These are phyloP conservation scores for Boletus tylopilopsis DNA, from an alignment of 768 basidiomycete genomes.

Conservation along the genomic window DNA sequence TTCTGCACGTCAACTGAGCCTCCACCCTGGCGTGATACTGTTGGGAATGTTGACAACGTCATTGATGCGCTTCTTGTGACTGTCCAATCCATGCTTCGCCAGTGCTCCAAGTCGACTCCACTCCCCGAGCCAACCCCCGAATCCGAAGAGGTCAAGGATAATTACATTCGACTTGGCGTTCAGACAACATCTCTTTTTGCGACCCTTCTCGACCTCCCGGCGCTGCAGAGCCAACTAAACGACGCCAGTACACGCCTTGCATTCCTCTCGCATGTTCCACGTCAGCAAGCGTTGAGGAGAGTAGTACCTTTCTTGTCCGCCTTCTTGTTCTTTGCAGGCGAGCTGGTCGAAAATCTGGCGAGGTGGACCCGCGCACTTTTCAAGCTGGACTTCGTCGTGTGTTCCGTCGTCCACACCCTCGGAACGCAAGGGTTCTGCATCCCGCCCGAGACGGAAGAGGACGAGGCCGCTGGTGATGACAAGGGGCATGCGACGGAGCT, in stretches of 20 bases:
- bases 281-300: conserved; percentile 38
- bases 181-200: conserved; percentile 44
- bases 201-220: conserved; percentile 44
- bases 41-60: conserved; percentile 35
- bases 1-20: conserved; percentile 7
- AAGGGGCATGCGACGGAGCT: conserved; percentile 37
- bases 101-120: conserved; percentile 28
- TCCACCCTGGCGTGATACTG: neutral
- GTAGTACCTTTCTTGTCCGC: conserved; percentile 72
- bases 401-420: conserved; percentile 67
- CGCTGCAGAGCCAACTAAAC: conserved; percentile 40
- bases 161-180: conserved; percentile 51
- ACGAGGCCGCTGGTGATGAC: conserved; percentile 45
- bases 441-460: conserved; percentile 71
- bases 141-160: conserved; percentile 36
- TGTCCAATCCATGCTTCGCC: conserved; percentile 56
- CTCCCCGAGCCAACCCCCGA: conserved; percentile 8
- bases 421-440: conserved; percentile 90
- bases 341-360: conserved; percentile 53
- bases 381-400: conserved; percentile 80
- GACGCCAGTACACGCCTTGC: conserved; percentile 39
- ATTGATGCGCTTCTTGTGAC: conserved; percentile 63
- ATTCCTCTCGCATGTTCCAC: conserved; percentile 26
- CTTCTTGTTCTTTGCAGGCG: conserved; percentile 55
- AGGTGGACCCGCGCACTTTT: conserved; percentile 75